A percentile compares a stretch with the other conserved stretches of the same genome.
Evolutionary conservation across 345 rosid species (phyloP).

Genomic region (Aurinia saxatilis): DNA sequence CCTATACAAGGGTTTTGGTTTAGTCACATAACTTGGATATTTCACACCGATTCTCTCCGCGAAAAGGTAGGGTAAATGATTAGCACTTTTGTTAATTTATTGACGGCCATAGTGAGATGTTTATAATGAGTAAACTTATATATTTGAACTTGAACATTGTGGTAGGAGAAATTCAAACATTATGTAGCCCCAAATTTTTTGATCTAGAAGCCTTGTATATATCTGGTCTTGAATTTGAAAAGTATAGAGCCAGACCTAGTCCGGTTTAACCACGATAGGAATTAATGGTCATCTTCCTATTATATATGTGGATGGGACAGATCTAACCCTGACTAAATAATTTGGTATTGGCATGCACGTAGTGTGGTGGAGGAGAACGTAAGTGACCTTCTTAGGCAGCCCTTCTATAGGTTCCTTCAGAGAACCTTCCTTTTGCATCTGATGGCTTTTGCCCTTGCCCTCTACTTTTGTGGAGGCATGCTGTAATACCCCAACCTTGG

Average conservation of each 20-base stretch:
- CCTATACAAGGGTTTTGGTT: conserved; percentile 81
- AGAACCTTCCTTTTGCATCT: conserved; percentile 46
- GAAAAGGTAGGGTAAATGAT: conserved; percentile 34
- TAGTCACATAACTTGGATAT: conserved; percentile 65
- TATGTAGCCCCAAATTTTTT: too few relatives aligned
- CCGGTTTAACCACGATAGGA: too few relatives aligned
- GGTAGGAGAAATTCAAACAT: not conserved
- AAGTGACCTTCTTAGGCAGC: conserved; percentile 58
- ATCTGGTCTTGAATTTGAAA: too few relatives aligned
- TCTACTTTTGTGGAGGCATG: conserved; percentile 52
- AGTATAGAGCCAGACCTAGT: too few relatives aligned
- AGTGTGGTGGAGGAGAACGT: conserved; percentile 68
- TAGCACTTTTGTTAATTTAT: not conserved
- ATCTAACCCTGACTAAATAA: not conserved
- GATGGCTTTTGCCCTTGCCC: conserved; percentile 36
- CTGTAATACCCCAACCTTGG: too few relatives aligned
- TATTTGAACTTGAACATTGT: not conserved
- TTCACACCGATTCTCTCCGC: conserved; percentile 32
- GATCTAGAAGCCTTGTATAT: too few relatives aligned
- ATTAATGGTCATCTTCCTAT: too few relatives aligned
- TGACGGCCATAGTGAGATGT: not conserved
- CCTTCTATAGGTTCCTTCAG: conserved; percentile 48
- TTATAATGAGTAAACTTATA: not conserved
- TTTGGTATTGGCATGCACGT: not conserved
- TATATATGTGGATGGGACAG: not conserved